A percentile compares a stretch with the other conserved stretches of the same genome.
Conservation (phyloP, 352 stramenopile species). For the Elongisporangium undulatum region DNA sequence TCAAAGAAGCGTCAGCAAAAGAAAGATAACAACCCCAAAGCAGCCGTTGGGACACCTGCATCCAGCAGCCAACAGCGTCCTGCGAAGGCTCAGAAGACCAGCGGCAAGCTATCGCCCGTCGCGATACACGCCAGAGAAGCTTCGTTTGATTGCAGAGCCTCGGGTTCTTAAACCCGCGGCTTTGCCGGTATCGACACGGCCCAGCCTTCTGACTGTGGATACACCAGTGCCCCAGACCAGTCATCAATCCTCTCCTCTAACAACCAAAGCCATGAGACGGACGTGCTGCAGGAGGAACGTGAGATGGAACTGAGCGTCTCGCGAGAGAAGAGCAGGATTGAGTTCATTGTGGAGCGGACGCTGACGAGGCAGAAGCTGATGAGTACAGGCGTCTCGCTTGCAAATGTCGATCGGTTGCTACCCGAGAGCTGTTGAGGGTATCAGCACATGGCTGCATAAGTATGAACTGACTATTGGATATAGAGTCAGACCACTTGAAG, state of each 20-base stretch:
- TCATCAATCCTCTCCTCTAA: neutral
- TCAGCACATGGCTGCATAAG: no score
- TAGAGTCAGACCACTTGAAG: no score
- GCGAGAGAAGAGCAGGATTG: neutral
- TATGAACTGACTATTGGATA: no score
- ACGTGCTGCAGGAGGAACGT: neutral
- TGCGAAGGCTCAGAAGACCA: neutral
- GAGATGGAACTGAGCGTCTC: neutral
- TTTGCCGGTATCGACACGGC: neutral
- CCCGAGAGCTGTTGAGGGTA: neutral
- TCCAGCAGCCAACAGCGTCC: neutral
- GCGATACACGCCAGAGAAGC: neutral
- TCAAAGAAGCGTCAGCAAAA: neutral
- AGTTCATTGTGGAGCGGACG: neutral
- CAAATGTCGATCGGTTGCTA: no score
- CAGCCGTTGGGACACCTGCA: neutral
- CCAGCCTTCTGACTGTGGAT: neutral
- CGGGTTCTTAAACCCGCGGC: neutral
- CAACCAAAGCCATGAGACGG: neutral
- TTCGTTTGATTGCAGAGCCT: neutral
- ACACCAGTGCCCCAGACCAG: neutral
- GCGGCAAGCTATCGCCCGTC: neutral
- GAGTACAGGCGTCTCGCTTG: no score
- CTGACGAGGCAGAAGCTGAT: neutral
- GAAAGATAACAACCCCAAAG: neutral